phyloP scores from a whole-genome alignment of 441 rosid genomes.

The Metrosideros polymorpha region DNA sequence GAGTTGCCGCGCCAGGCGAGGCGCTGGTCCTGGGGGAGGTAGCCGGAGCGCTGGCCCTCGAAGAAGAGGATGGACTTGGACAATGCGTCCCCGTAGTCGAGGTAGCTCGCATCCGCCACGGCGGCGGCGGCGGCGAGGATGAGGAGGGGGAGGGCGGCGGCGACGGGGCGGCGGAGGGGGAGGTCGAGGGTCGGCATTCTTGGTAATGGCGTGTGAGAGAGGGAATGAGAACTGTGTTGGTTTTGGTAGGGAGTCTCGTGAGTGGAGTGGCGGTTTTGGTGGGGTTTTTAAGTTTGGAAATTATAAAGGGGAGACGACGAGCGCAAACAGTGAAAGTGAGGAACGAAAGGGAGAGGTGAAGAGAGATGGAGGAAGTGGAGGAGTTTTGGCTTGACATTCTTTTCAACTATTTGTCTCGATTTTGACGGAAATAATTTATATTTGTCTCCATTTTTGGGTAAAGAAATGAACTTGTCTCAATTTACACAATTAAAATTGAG shows the following conservation, averaged over 20 bases:
- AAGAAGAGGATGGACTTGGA: background rate
- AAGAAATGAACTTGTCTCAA: background rate
- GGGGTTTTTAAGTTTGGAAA: background rate
- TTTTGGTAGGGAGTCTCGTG: background rate
- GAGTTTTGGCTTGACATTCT: background rate
- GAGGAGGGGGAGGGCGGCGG: background rate
- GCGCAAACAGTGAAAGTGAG: background rate
- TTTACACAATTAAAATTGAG: background rate
- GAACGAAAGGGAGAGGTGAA: too few relatives aligned
- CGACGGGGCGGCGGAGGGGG: background rate
- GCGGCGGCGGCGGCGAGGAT: background rate
- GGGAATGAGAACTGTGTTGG: background rate
- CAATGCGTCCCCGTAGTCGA: background rate
- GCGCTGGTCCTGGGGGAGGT: slow-evolving; percentile 61
- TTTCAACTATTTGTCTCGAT: background rate
- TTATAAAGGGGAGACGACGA: background rate
- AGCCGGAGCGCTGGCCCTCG: background rate
- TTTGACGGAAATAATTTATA: background rate
- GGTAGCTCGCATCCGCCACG: background rate
- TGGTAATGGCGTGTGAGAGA: background rate
- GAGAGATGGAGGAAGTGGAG: background rate
- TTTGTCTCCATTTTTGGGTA: background rate
- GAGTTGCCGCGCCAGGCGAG: slow-evolving; percentile 60
- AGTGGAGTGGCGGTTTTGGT: background rate
- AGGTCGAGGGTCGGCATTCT: background rate